Base-by-base conservation (phyloP, 139 green algal genomes). In the Protoeuglena noctilucae region DNA sequence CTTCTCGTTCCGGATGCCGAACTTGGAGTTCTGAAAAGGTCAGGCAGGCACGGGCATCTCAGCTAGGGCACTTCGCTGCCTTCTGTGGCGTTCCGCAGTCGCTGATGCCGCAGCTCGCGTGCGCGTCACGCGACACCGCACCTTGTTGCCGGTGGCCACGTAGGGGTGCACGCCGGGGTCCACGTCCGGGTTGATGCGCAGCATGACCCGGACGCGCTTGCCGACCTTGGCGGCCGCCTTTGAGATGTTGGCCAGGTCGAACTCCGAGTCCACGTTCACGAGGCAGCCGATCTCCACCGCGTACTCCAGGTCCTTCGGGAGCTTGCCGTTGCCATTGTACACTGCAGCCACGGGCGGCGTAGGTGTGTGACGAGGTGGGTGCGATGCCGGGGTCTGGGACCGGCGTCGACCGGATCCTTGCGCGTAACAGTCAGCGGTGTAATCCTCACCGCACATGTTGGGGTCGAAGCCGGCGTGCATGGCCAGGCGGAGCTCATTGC, bases 111-210 rank as follows among this genome's bases (percentile, higher is more conserved):
- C n/a, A n/a, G n/a, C n/a, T n/a, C n/a, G n/a, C n/a, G n/a, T n/a
- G n/a, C n/a, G n/a, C n/a, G n/a, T n/a, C n/a, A n/a, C n/a, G n/a
- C n/a, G n/a, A n/a, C n/a, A n/a, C n/a, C n/a, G n/a, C n/a, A n/a
- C n/a, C n/a, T 89, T 87, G 62, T 95, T 72, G 23, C 89, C 88
- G 22, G 88, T 96, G 45, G 84, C 93, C 19, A 96, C 79, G 61
- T 96, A 96, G 18, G 85, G 66, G 71, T 96, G 88, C 54, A 96
- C 88, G 74, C 95, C 75, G 4, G 89, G 89, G 78, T 97, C 89
- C 1, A 97, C 85, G 58, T 97, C 89, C 7, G 89, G 89, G 74
- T 97, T 97, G 74, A 97, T 97, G 61, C 89, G 77, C 54, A 97
- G 79, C 51, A 97, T 68, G 12, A 74, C 58, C 18, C 57, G 71